Percentiles rank a stretch among this genome's conserved stretches.
Conservation (phyloP, 768 basidiomycete genomes). For the Rubroboletus satanas region DNA sequence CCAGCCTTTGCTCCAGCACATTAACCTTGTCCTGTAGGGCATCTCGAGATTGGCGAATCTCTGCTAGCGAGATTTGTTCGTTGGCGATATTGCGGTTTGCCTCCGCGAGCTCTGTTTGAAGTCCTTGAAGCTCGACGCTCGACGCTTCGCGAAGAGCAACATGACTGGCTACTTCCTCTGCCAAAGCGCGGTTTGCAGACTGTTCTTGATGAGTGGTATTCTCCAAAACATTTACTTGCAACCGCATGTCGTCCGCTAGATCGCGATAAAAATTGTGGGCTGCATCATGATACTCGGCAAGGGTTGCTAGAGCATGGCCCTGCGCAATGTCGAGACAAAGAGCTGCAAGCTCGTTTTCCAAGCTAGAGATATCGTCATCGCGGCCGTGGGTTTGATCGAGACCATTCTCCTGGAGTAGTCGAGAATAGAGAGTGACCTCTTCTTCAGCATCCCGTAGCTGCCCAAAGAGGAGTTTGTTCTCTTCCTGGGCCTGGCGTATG, state of each 20-base stretch:
- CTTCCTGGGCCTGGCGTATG: conserved; percentile 53
- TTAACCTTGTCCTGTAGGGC: conserved; percentile 27
- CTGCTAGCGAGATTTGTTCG: conserved; percentile 20
- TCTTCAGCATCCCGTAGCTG: conserved; percentile 18
- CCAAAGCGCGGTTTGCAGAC: conserved; percentile 17
- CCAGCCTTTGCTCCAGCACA: conserved; percentile 25
- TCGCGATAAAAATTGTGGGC: conserved; percentile 37
- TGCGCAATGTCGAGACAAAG: conserved; percentile 18
- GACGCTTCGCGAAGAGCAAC: conserved; percentile 42
- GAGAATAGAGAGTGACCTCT: conserved; percentile 16
- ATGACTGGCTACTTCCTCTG: conserved; percentile 39
- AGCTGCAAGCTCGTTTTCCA: conserved; percentile 18
- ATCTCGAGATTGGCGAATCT: conserved; percentile 19
- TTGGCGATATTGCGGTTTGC: conserved; percentile 18
- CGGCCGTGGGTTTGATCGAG: background rate
- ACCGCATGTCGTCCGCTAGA: conserved; percentile 34
- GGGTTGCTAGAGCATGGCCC: conserved; percentile 3
- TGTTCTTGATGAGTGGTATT: conserved; percentile 13
- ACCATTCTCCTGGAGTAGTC: conserved; percentile 7
- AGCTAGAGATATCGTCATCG: conserved; percentile 3
- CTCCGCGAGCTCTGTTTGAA: conserved; percentile 36
- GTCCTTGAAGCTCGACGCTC: conserved; percentile 38
- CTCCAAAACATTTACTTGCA: conserved; percentile 9
- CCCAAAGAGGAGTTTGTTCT: conserved; percentile 41
- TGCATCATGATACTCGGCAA: conserved; percentile 18